A percentile compares a stretch with the other conserved stretches of the same genome.
Conservation (phyloP, 257 asterid species). For the Penstemon davidsonii region DNA sequence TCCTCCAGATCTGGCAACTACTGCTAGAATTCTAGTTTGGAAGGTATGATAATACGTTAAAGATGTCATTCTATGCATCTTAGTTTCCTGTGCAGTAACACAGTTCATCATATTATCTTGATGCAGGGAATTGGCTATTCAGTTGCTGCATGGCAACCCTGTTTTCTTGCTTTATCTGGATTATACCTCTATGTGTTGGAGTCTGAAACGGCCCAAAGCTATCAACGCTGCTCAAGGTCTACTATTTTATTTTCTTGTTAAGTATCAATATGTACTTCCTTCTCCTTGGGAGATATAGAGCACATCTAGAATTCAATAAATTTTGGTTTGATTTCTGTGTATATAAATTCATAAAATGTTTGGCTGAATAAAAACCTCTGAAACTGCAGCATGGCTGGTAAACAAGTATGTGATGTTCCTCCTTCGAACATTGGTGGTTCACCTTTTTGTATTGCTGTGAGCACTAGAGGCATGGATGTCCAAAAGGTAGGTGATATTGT, state of each 20-base stretch:
- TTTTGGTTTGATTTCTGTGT: slow-evolving; percentile 18
- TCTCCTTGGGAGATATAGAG: slow-evolving; percentile 3
- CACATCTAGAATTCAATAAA: neutral
- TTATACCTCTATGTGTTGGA: slow-evolving; percentile 85
- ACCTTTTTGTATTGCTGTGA: slow-evolving; percentile 78
- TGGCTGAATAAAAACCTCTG: slow-evolving; percentile 17
- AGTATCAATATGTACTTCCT: slow-evolving; percentile 5
- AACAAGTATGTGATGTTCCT: slow-evolving; percentile 93
- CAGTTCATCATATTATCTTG: slow-evolving; percentile 33
- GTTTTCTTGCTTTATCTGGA: slow-evolving; percentile 84
- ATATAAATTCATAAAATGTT: slow-evolving; percentile 8
- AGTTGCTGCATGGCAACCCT: slow-evolving; percentile 94
- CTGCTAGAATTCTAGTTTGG: slow-evolving; percentile 92
- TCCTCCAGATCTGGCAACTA: slow-evolving; percentile 82
- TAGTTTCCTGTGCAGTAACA: slow-evolving; percentile 16
- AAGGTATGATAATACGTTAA: slow-evolving; percentile 51
- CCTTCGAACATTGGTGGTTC: slow-evolving; percentile 83
- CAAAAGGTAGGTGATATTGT: slow-evolving; percentile 65
- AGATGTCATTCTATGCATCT: slow-evolving; percentile 14
- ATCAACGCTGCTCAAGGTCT: slow-evolving; percentile 93
- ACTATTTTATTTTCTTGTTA: slow-evolving; percentile 18
- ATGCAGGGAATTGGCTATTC: slow-evolving; percentile 97
- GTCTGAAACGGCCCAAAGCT: slow-evolving; percentile 76
- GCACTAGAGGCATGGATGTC: slow-evolving; percentile 84
- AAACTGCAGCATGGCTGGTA: slow-evolving; percentile 88